Percentiles rank a stretch among this genome's conserved stretches.
These are phyloP conservation scores for Entamoeba histolytica DNA, from an alignment of 208 protist genomes.

Conservation along the genomic window DNA sequence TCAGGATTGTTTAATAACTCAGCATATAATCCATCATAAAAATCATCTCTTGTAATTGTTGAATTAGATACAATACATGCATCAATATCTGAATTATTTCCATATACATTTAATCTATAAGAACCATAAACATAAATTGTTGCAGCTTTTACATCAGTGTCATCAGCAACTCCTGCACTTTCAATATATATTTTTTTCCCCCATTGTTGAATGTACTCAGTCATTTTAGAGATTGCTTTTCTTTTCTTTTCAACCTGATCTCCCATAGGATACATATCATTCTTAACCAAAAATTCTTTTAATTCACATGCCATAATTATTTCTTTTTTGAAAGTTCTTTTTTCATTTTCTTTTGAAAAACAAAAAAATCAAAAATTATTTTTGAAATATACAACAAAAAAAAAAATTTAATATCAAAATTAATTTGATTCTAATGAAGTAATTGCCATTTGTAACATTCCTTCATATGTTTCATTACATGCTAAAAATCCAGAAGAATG, in stretches of 20 bases:
- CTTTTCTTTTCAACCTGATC: neutral
- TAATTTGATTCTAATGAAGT: neutral
- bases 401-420: too few relatives aligned
- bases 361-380: too few relatives aligned
- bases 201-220: neutral
- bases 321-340: neutral
- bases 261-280: neutral
- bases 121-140: neutral
- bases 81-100: neutral
- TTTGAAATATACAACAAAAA: too few relatives aligned
- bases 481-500: conserved; percentile 80
- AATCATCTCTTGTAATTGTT: neutral
- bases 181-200: neutral
- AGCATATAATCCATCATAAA: neutral
- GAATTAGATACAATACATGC: neutral
- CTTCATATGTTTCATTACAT: conserved; percentile 66
- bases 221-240: neutral
- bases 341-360: too few relatives aligned
- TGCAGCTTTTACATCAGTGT: neutral
- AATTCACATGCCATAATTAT: neutral
- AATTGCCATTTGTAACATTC: conserved; percentile 56
- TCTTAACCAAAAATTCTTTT: neutral
- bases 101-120: neutral
- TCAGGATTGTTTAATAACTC: neutral
- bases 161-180: neutral